Percentiles rank a stretch among this genome's conserved stretches.
Evolutionary conservation across 805 yeast genomes (phyloP).

Genomic region (Zygosaccharomyces bailii): DNA sequence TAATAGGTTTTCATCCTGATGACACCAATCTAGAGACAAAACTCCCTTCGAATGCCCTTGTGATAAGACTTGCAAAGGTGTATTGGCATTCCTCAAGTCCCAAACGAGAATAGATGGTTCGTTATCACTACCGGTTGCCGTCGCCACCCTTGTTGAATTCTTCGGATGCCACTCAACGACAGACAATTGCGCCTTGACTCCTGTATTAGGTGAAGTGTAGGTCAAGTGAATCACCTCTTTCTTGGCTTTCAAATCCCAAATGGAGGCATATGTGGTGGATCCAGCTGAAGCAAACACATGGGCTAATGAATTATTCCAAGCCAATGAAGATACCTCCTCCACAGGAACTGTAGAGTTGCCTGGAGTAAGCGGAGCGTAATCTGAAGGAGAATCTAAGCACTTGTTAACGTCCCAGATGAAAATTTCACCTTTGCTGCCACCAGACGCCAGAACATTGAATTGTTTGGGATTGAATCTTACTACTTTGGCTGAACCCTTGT

Average conservation of each 20-base stretch:
- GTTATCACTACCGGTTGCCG: constrained; percentile 80
- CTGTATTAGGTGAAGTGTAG: constrained; percentile 52
- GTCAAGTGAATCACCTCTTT: constrained; percentile 84
- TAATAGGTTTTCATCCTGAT: constrained; percentile 70
- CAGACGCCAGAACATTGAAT: constrained; percentile 71
- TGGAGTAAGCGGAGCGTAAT: constrained; percentile 50
- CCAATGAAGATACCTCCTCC: constrained; percentile 74
- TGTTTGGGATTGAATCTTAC: constrained; percentile 77
- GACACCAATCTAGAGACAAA: constrained; percentile 90
- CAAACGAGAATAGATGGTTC: constrained; percentile 81
- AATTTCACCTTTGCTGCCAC: constrained; percentile 86
- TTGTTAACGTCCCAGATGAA: constrained; percentile 84
- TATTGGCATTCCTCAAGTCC: constrained; percentile 91
- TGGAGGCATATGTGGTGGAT: constrained; percentile 77
- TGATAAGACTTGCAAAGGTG: constrained; percentile 69
- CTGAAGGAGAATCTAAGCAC: constrained; percentile 40
- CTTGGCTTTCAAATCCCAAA: constrained; percentile 89
- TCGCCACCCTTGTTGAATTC: constrained; percentile 77
- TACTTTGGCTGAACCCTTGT: constrained; percentile 65
- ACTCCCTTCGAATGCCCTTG: constrained; percentile 85
- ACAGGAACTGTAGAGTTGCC: constrained; percentile 75
- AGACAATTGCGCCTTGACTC: constrained; percentile 64
- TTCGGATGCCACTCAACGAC: constrained; percentile 94
- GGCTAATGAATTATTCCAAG: constrained; percentile 83
- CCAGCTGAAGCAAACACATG: constrained; percentile 92